Conservation (phyloP, 768 basidiomycete species). For the Tulasnella sp. region DNA sequence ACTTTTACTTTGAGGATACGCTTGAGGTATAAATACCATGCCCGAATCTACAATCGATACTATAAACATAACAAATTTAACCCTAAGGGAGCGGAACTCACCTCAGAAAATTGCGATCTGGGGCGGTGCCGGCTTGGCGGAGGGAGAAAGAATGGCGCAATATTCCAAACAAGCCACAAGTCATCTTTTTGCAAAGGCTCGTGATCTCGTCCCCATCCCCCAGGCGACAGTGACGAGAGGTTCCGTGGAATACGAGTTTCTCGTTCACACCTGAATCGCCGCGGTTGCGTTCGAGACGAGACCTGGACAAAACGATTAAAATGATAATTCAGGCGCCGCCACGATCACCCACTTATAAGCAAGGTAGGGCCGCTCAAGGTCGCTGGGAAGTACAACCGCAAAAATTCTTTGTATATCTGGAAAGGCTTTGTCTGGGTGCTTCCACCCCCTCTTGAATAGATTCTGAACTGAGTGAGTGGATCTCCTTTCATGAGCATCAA, state of each 20-base stretch:
- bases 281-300: background rate
- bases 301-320: background rate
- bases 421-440: background rate
- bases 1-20: slow-evolving; percentile 20
- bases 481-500: background rate
- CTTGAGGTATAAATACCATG: slow-evolving; percentile 19
- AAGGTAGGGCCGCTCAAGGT: background rate
- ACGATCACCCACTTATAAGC: slow-evolving; percentile 7
- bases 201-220: background rate
- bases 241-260: slow-evolving; percentile 15
- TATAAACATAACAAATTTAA: background rate
- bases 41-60: background rate
- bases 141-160: slow-evolving; percentile 23
- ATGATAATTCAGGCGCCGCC: background rate
- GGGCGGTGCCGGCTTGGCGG: background rate
- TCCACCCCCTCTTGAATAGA: slow-evolving; percentile 20
- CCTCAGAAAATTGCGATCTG: background rate
- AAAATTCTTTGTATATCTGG: slow-evolving; percentile 1
- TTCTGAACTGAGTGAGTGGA: background rate
- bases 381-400: background rate
- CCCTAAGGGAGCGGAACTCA: background rate
- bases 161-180: background rate
- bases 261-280: slow-evolving; percentile 1
- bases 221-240: background rate
- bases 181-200: background rate